phyloP scores from a whole-genome alignment of 768 basidiomycete species.

The Rhodotorula diobovata region DNA sequence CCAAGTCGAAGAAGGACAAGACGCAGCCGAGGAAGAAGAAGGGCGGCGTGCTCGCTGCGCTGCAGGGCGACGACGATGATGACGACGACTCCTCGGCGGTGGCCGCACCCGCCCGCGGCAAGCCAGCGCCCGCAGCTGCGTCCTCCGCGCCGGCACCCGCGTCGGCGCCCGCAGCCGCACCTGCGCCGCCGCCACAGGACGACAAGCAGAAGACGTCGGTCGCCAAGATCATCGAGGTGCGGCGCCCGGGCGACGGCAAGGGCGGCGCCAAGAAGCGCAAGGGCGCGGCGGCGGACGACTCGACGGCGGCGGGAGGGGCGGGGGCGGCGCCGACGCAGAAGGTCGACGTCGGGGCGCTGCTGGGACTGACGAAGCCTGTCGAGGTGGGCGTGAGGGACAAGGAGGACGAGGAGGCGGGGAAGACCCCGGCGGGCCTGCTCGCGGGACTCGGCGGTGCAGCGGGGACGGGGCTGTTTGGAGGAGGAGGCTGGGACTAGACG shows the following conservation, averaged over 20 bases:
- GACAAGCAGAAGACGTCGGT: conserved; percentile 30
- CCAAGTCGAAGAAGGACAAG: conserved; percentile 12
- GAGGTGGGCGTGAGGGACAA: not conserved
- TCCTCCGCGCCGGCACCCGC: not conserved
- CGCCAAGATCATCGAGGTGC: conserved; percentile 33
- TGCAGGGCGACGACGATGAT: conserved; percentile 11
- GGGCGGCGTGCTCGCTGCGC: conserved; percentile 23
- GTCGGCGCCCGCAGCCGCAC: not conserved
- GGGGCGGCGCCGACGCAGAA: not conserved
- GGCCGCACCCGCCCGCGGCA: not conserved
- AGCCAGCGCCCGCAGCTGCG: not conserved
- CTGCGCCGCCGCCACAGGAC: not conserved
- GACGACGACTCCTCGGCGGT: not conserved
- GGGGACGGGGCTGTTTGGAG: conserved; percentile 10
- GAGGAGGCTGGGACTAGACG: conserved; percentile 18
- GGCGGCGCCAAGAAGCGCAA: conserved; percentile 7
- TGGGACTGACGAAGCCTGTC: conserved; percentile 6
- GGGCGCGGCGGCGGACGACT: not conserved
- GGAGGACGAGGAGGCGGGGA: not conserved
- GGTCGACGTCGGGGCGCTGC: conserved; percentile 26
- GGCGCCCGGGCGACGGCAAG: conserved; percentile 10
- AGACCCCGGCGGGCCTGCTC: not conserved
- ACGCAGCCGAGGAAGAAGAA: conserved; percentile 10
- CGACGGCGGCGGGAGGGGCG: not conserved
- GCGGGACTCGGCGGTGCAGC: not conserved